Base-by-base conservation (phyloP, 148 eudicot genomes). In the Rhododendron molle region DNA sequence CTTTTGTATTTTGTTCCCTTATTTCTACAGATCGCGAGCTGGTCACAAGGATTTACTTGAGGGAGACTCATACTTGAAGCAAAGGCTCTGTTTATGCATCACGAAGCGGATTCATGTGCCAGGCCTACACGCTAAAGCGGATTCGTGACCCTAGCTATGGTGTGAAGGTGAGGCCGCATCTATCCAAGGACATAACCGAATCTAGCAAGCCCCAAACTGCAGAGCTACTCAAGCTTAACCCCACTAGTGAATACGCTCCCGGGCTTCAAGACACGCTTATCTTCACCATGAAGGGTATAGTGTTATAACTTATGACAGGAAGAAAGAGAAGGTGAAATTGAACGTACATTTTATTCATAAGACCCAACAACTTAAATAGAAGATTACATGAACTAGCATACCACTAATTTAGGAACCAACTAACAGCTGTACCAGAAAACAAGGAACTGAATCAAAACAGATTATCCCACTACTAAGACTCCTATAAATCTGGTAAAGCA, bases 241-340 rank as follows among this genome's bases (percentile, higher is more conserved):
- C 98, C 0, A 95, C 89, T 15, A 95, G 99, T 12, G 98, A 96
- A 87, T 96, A 92, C 81, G 93, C 99, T 84, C 98, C 98, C 34
- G 99, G 99, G 10, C 91, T 96, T 65, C 98, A 96, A 69, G 99
- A 96, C 88, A 96, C 99, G 16, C 95, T 96, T 56, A 95, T 96
- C 88, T 89, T 96, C 86, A 96, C 99, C 60, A 96, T 96, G 99
- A 96, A 96, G 91, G 99, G 99, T 69, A 32, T n/a, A n/a, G n/a
- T n/a, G n/a, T n/a, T n/a, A n/a, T n/a, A n/a, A n/a, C n/a, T n/a
- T n/a, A n/a, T n/a, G n/a, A n/a, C n/a, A n/a, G n/a, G n/a, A n/a
- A n/a, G n/a, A n/a, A n/a, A n/a, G n/a, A n/a, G n/a, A n/a, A n/a
- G n/a, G n/a, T n/a, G n/a, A n/a, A n/a, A n/a, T n/a, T n/a, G n/a